phyloP scores from a whole-genome alignment of 1,139 yeast genomes.

The Yamadazyma pseudoaaseri region DNA sequence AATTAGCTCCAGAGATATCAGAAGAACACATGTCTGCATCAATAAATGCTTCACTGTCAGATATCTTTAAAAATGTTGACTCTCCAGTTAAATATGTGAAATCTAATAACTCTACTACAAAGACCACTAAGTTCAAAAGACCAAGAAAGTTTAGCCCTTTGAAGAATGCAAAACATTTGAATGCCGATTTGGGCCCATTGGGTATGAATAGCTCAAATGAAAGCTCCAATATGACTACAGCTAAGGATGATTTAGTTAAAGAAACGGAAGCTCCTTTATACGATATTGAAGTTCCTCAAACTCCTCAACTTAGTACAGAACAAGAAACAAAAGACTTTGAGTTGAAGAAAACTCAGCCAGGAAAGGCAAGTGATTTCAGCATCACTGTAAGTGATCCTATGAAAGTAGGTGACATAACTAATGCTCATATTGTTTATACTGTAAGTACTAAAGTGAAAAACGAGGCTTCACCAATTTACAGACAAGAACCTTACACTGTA shows the following conservation, averaged over 20 bases:
- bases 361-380: conserved; percentile 1
- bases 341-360: conserved; percentile 7
- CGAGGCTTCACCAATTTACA: conserved; percentile 20
- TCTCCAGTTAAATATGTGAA: conserved; percentile 28
- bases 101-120: conserved; percentile 15
- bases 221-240: conserved; percentile 16
- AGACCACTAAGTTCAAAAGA: conserved; percentile 36
- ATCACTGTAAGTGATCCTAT: conserved; percentile 87
- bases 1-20: conserved; percentile 24
- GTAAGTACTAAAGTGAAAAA: conserved; percentile 57
- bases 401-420: conserved; percentile 86
- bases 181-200: conserved; percentile 40
- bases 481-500: conserved; percentile 46
- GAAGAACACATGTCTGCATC: conserved; percentile 16
- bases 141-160: conserved; percentile 36
- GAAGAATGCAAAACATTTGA: conserved; percentile 31
- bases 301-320: conserved; percentile 1
- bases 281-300: conserved; percentile 21
- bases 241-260: conserved; percentile 27
- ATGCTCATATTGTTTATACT: conserved; percentile 85
- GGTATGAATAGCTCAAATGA: conserved; percentile 22
- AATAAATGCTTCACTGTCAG: conserved; percentile 17
- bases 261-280: conserved; percentile 55
- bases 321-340: conserved; percentile 7
- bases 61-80: conserved; percentile 35